A percentile compares a stretch with the other conserved stretches of the same genome.
phyloP scores from a whole-genome alignment of 2,329 filamentous ascomycete genomes.

The Parafenestella ontariensis region DNA sequence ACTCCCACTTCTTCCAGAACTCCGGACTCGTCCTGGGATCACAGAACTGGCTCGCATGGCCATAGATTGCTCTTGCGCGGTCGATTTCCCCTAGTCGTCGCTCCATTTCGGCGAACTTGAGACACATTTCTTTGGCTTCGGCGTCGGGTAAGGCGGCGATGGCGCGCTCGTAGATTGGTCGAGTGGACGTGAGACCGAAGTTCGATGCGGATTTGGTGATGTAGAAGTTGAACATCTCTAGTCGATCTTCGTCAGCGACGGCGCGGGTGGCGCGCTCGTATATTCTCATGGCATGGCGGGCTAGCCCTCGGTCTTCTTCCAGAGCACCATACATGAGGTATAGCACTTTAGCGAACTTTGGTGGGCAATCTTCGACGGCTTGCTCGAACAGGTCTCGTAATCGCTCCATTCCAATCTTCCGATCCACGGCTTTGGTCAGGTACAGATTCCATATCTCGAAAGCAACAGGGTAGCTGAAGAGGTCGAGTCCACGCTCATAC shows the following conservation, averaged over 20 bases:
- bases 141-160: slow-evolving; percentile 91
- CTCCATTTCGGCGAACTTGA: slow-evolving; percentile 99
- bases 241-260: slow-evolving; percentile 90
- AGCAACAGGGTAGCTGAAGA: slow-evolving; percentile 98
- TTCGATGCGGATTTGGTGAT: slow-evolving; percentile 99
- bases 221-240: slow-evolving; percentile 99
- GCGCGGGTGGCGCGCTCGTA: slow-evolving; percentile 96
- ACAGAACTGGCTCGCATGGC: slow-evolving; percentile 95
- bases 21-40: slow-evolving; percentile 87
- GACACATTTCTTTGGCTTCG: slow-evolving; percentile 96
- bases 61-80: slow-evolving; percentile 92
- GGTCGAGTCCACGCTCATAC: slow-evolving; percentile 92
- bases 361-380: slow-evolving; percentile 90
- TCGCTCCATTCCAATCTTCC: slow-evolving; percentile 93
- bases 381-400: slow-evolving; percentile 96
- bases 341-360: slow-evolving; percentile 93
- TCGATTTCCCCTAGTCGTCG: slow-evolving; percentile 91
- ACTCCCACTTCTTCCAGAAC: slow-evolving; percentile 98
- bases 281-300: slow-evolving; percentile 97
- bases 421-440: slow-evolving; percentile 94
- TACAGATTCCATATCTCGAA: slow-evolving; percentile 99
- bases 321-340: slow-evolving; percentile 99
- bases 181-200: slow-evolving; percentile 92
- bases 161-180: slow-evolving; percentile 94
- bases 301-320: slow-evolving; percentile 93